Base-by-base conservation (phyloP, 768 basidiomycete genomes). In the Leccinum arenicola region DNA sequence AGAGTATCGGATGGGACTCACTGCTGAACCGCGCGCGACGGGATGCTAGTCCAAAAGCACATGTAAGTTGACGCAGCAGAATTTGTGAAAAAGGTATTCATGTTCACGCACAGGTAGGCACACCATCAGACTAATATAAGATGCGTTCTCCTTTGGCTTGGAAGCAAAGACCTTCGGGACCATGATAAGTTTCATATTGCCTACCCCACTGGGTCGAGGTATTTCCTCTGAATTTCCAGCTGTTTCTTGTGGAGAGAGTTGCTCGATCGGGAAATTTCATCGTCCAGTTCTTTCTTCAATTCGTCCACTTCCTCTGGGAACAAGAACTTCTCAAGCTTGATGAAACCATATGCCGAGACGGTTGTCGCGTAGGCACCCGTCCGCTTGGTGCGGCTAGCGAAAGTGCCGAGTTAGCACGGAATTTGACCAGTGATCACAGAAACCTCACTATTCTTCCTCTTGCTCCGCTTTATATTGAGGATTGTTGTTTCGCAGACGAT, bases 131-230 rank as follows among this genome's bases (percentile, higher is more conserved):
- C 38, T 64, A 29, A 66, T 23, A 40, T 66, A 66, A 27, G 58
- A 64, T 23, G 53, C 57, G 33, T 60, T 54, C 23, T 52, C 50
- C 27, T 57, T 47, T 4, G 65, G 52, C 6, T 23, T 11, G 5
- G 58, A 60, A 40, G 35, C 51, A 7, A 67, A 67, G 14, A 43
- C 57, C 25, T 64, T 57, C 4, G 61, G 61, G 11, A 67, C 40
- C 64, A 66, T 66, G 48, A 60, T 53, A 21, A 66, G 61, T 36
- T 66, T 61, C 55, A 66, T 15, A 17, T 66, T 36, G 2, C 64
- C 65, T 7, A 66, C 56, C 4, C 47, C 61, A 2, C 31, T 52
- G 23, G 7, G 1, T 52, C 55, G 0, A 66, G 12, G 27, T 57
- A 66, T 29, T 10, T 8, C 29, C 50, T 60, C 36, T 66, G 65